phyloP scores from a whole-genome alignment of 2,329 filamentous ascomycete genomes.

The Cladobotryum protrusum region DNA sequence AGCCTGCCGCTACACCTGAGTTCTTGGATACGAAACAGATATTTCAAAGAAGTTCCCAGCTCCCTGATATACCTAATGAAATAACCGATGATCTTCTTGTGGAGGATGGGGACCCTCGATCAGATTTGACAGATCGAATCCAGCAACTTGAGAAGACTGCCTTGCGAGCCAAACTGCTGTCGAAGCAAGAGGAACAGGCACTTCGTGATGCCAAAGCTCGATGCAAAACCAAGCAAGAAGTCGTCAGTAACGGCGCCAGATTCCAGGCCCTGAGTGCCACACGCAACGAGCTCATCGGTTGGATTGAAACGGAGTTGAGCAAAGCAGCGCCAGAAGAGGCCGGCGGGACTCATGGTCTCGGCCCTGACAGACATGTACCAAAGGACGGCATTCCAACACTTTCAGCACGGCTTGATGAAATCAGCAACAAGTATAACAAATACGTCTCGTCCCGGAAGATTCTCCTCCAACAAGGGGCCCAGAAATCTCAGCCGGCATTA shows the following conservation, averaged over 20 bases:
- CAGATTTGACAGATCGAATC: conserved; percentile 42
- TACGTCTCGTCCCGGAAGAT: conserved; percentile 46
- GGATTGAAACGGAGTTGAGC: conserved; percentile 58
- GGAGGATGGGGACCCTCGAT: conserved; percentile 31
- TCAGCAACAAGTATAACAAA: conserved; percentile 47
- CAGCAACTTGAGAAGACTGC: conserved; percentile 52
- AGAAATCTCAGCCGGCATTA: conserved; percentile 24
- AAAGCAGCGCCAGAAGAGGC: conserved; percentile 40
- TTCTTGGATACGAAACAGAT: conserved; percentile 46
- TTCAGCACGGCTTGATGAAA: conserved; percentile 33
- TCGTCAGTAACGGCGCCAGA: conserved; percentile 34
- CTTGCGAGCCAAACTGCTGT: conserved; percentile 50
- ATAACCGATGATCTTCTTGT: conserved; percentile 45
- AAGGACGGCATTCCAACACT: conserved; percentile 5
- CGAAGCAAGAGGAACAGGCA: conserved; percentile 50
- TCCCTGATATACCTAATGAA: conserved; percentile 47
- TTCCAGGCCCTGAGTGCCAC: conserved; percentile 49
- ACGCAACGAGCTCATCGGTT: conserved; percentile 54
- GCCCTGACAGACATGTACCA: neutral
- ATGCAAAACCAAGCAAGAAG: conserved; percentile 30
- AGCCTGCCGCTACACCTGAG: conserved; percentile 44
- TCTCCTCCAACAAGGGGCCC: conserved; percentile 38
- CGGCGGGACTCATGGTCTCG: conserved; percentile 12
- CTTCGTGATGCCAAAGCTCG: conserved; percentile 42
- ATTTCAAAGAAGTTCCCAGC: conserved; percentile 36